Conservation (phyloP, 495 filamentous ascomycete genomes). For the Daldinia bambusicola region DNA sequence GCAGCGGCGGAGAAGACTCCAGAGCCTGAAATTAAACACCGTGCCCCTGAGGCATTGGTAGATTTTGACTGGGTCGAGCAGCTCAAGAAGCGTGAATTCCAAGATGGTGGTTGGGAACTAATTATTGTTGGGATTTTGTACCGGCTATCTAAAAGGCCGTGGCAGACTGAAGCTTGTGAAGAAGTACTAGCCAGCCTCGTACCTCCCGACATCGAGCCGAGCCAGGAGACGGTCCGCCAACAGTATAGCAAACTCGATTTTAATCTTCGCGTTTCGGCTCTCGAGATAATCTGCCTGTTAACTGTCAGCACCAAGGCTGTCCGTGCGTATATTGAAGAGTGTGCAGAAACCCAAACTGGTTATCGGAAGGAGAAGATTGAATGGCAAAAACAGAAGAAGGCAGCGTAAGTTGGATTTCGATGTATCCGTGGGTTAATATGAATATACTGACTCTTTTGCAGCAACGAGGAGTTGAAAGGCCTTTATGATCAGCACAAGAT, state of each 20-base stretch:
- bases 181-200: slow-evolving; percentile 80
- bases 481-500: slow-evolving; percentile 90
- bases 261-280: slow-evolving; percentile 80
- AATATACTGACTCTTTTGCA: slow-evolving; percentile 51
- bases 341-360: slow-evolving; percentile 89
- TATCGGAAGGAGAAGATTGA: slow-evolving; percentile 96
- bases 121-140: slow-evolving; percentile 89
- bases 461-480: slow-evolving; percentile 81
- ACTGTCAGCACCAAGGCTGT: slow-evolving; percentile 86
- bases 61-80: slow-evolving; percentile 86
- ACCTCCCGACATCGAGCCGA: slow-evolving; percentile 77
- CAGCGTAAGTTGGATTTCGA: slow-evolving; percentile 70
- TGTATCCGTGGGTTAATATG: slow-evolving; percentile 1
- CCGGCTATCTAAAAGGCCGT: slow-evolving; percentile 80
- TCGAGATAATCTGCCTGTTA: slow-evolving; percentile 89
- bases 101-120: slow-evolving; percentile 89
- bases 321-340: slow-evolving; percentile 87
- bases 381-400: slow-evolving; percentile 83
- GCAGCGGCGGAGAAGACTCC: slow-evolving; percentile 58
- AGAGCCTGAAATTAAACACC: slow-evolving; percentile 65
- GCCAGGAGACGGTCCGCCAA: slow-evolving; percentile 71
- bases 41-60: slow-evolving; percentile 80
- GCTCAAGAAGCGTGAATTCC: slow-evolving; percentile 83
- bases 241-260: slow-evolving; percentile 81
- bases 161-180: slow-evolving; percentile 76